These are phyloP conservation scores for Botrytis fragariae DNA, from an alignment of 2,329 filamentous ascomycete species.

Conservation along the genomic window DNA sequence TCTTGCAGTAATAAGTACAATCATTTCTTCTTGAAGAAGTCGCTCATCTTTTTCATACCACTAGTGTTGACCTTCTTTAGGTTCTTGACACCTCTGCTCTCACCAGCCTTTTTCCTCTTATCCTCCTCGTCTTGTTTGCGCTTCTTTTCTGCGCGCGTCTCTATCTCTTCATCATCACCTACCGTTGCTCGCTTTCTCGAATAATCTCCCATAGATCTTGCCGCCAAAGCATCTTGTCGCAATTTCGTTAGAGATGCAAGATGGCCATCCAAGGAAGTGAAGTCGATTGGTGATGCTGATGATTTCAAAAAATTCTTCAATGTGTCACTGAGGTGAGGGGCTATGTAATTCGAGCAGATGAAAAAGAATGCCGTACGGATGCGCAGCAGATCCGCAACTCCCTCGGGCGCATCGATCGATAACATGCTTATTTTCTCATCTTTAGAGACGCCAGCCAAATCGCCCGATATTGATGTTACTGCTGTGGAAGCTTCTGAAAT, in stretches of 20 bases:
- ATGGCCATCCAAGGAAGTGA: constrained; percentile 68
- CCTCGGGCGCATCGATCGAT: constrained; percentile 37
- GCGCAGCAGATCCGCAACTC: constrained; percentile 45
- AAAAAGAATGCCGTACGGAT: constrained; percentile 50
- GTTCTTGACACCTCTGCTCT: constrained; percentile 74
- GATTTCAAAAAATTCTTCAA: constrained; percentile 42
- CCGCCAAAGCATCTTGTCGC: constrained; percentile 67
- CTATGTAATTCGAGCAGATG: constrained; percentile 49
- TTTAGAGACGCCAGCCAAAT: constrained; percentile 21
- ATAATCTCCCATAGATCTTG: constrained; percentile 67
- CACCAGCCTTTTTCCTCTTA: constrained; percentile 71
- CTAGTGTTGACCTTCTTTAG: constrained; percentile 85
- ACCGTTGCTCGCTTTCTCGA: constrained; percentile 65
- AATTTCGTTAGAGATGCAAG: constrained; percentile 63
- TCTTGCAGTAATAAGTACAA: neutral
- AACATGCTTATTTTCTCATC: constrained; percentile 29
- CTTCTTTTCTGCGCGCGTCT: constrained; percentile 71
- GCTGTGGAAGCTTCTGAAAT: constrained; percentile 42
- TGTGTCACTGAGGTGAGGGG: constrained; percentile 40
- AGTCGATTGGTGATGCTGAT: constrained; percentile 52
- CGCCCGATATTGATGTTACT: constrained; percentile 40
- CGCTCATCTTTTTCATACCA: constrained; percentile 96
- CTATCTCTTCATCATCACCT: constrained; percentile 61
- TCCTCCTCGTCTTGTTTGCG: constrained; percentile 86
- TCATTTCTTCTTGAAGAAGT: constrained; percentile 77